A percentile compares a stretch with the other conserved stretches of the same genome.
These are phyloP conservation scores for Aspergillus sp. DNA, from an alignment of 2,329 filamentous ascomycete species.

Conservation along the genomic window DNA sequence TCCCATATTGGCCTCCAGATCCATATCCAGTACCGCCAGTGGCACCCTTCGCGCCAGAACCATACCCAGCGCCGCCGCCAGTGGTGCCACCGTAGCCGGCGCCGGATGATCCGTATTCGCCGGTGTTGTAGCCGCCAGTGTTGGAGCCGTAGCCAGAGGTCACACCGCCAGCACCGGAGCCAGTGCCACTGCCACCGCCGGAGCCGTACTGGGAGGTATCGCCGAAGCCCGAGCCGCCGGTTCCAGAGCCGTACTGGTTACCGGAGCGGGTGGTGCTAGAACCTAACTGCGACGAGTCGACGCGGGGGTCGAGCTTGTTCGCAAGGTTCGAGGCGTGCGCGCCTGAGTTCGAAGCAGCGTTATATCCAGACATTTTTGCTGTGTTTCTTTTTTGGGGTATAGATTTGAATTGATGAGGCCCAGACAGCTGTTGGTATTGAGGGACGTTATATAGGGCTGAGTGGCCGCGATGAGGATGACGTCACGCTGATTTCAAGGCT, in stretches of 20 bases:
- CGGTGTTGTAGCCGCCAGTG: no score
- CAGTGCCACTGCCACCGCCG: neutral
- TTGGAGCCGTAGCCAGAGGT: neutral
- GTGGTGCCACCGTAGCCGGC: neutral
- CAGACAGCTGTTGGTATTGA: neutral
- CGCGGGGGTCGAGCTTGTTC: constrained; percentile 3
- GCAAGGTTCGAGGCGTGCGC: neutral
- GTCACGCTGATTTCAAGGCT: neutral
- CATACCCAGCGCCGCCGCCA: neutral
- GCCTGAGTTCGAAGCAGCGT: neutral
- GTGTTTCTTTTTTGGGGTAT: neutral
- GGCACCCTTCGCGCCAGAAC: neutral
- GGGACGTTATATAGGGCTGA: neutral
- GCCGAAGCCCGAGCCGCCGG: no score
- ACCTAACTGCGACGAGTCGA: neutral
- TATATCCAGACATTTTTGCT: neutral
- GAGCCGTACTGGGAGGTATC: neutral
- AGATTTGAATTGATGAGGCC: neutral
- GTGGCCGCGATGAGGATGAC: neutral
- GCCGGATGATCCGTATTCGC: no score
- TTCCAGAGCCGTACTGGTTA: neutral
- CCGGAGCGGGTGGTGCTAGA: neutral
- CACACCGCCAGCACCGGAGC: no score
- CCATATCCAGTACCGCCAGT: neutral
- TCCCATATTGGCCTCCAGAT: neutral